A percentile compares a stretch with the other conserved stretches of the same genome.
phyloP scores from a whole-genome alignment of 1,284 basidiomycete genomes.

The Fomitiporia mediterranea region DNA sequence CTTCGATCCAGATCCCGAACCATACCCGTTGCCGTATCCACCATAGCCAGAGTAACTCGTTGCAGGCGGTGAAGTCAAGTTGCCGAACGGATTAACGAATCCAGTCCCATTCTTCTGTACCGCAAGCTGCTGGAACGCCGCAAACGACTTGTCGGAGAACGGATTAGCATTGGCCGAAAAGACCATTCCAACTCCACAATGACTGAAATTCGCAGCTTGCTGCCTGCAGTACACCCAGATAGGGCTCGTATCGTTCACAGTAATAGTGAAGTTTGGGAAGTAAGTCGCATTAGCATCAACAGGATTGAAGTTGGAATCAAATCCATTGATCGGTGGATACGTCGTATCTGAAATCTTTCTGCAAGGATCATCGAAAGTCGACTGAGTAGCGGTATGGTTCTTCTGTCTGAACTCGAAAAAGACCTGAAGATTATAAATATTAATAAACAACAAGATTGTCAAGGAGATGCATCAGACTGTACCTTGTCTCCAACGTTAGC shows the following conservation, averaged over 20 bases:
- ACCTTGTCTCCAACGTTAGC: slow-evolving; percentile 42
- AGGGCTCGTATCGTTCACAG: slow-evolving; percentile 34
- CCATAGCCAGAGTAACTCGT: neutral
- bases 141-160: slow-evolving; percentile 28
- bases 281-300: slow-evolving; percentile 14
- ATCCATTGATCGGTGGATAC: slow-evolving; percentile 17
- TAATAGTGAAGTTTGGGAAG: slow-evolving; percentile 23
- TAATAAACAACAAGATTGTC: neutral
- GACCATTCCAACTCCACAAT: slow-evolving; percentile 48
- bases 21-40: neutral
- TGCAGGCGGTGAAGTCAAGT: slow-evolving; percentile 6
- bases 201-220: slow-evolving; percentile 26
- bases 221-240: slow-evolving; percentile 50
- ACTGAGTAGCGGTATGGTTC: slow-evolving; percentile 29
- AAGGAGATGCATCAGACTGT: slow-evolving; percentile 19
- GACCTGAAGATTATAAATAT: neutral
- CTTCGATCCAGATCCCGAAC: neutral
- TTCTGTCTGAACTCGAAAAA: slow-evolving; percentile 11
- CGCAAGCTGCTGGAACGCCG: slow-evolving; percentile 27
- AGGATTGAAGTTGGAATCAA: slow-evolving; percentile 31
- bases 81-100: slow-evolving; percentile 16
- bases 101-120: slow-evolving; percentile 21
- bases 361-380: slow-evolving; percentile 28
- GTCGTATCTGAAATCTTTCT: slow-evolving; percentile 19
- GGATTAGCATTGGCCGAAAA: slow-evolving; percentile 44